Evolutionary conservation across 768 basidiomycete genomes (phyloP).

Genomic region (Suillus spraguei): DNA sequence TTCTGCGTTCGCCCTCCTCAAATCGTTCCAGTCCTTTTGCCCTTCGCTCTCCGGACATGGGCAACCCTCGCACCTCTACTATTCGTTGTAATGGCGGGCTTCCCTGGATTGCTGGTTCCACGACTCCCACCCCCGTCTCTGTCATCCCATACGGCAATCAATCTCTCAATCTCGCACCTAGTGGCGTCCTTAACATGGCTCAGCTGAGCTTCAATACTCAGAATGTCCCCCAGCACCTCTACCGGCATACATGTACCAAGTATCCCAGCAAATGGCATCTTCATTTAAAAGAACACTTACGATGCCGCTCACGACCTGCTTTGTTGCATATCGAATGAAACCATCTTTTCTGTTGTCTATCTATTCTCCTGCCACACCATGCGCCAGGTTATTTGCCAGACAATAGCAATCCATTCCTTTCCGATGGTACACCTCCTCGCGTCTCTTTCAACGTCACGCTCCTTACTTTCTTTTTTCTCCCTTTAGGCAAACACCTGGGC

Average conservation of each 20-base stretch:
- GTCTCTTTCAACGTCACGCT: constrained; percentile 23
- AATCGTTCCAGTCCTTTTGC: constrained; percentile 64
- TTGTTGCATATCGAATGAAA: constrained; percentile 31
- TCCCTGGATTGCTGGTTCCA: constrained; percentile 33
- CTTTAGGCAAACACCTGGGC: constrained; percentile 25
- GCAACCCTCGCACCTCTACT: constrained; percentile 48
- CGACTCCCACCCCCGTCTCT: constrained; percentile 31
- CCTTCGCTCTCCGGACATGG: constrained; percentile 49
- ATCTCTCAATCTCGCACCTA: constrained; percentile 57
- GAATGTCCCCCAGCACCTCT: constrained; percentile 68
- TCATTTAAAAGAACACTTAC: constrained; percentile 51
- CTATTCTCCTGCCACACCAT: constrained; percentile 30
- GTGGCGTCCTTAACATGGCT: constrained; percentile 62
- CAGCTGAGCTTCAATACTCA: constrained; percentile 66
- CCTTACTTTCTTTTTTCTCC: constrained; percentile 12
- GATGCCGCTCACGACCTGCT: constrained; percentile 47
- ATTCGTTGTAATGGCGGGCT: constrained; percentile 49
- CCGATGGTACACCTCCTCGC: constrained; percentile 35
- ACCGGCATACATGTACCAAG: constrained; percentile 83
- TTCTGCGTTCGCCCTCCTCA: constrained; percentile 47
- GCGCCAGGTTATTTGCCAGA: constrained; percentile 29
- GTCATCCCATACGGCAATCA: constrained; percentile 57
- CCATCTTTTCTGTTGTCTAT: constrained; percentile 36
- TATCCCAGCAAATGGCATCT: constrained; percentile 82
- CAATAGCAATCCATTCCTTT: constrained; percentile 27